phyloP scores from a whole-genome alignment of 1,284 basidiomycete species.

The Papiliotrema laurentii region DNA sequence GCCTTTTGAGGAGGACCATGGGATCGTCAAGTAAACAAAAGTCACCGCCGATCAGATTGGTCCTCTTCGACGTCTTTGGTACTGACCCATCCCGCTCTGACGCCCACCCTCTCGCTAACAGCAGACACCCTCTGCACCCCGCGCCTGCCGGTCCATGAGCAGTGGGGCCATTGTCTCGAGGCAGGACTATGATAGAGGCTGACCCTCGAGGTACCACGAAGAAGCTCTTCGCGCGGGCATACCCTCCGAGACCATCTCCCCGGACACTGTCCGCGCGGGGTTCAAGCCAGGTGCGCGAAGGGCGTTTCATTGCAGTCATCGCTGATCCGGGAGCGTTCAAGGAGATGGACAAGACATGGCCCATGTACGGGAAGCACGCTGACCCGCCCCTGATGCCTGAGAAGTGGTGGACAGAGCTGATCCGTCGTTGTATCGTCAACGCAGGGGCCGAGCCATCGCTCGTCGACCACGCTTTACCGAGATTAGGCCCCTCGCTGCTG shows the following conservation, averaged over 20 bases:
- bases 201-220: constrained; percentile 32
- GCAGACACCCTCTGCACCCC: constrained; percentile 48
- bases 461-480: constrained; percentile 19
- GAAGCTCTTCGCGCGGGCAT: constrained; percentile 42
- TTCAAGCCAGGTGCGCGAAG: constrained; percentile 40
- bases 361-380: constrained; percentile 41
- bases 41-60: constrained; percentile 35
- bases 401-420: constrained; percentile 45
- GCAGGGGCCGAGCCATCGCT: constrained; percentile 36
- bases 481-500: constrained; percentile 26
- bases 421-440: constrained; percentile 33
- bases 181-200: neutral
- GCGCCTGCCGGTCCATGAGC: constrained; percentile 41
- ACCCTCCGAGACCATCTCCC: constrained; percentile 19
- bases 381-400: constrained; percentile 36
- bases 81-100: neutral
- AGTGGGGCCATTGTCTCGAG: constrained; percentile 20
- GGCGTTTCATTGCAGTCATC: no score
- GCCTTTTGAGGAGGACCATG: no score
- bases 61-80: constrained; percentile 49
- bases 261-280: constrained; percentile 31
- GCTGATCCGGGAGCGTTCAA: constrained; percentile 43
- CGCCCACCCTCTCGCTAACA: neutral
- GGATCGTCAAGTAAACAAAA: no score
- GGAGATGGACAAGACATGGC: constrained; percentile 23